Evolutionary conservation across 768 basidiomycete genomes (phyloP), one percentile per base, ranked within the genome.

Genomic region (Lentinula aciculospora): DNA sequence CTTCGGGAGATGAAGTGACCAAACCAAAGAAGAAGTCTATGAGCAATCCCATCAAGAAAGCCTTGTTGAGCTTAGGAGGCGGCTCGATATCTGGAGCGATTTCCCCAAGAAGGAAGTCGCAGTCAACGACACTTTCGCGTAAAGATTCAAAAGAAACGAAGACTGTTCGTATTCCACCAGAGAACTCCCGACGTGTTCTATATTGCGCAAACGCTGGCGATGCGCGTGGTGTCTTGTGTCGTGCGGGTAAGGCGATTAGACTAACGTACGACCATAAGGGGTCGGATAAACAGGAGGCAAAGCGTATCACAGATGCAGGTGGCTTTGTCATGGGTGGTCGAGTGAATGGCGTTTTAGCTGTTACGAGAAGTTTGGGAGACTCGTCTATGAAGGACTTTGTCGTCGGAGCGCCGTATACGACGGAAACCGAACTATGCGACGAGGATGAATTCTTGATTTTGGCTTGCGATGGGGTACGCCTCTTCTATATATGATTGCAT

Each of bases 341-440:
- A 12, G 97, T 99, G 32, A 99, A 99, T 63, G 97, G 96, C 62
- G 95, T 98, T 40, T 76, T 99, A 56, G 94, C 94, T 5, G 97
- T 99, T 28, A 99, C 97, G 17, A 81, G 97, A 58, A 94, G 94
- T 65, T 75, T 99, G 57, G 97, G 97, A 32, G 97, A 99, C 67
- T 90, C 94, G 1, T 90, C 93, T 6, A 98, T 99, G 97, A 99
- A 99, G 73, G 97, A 99, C 66, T 99, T 95, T 69, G 97, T 99
- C 10, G 97, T 98, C 48, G 97, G 97, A 1, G 83, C 92, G 28
- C 97, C 97, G 5, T 99, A 96, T 72, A 99, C 97, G 19, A 98
- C 97, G n/a, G 95, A 98, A 71, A 98, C 96, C 12, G 84, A 88
- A 63, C 74, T 99, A 40, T 88, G 88, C 56, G 85, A 91, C 7